Percentiles rank a stretch among this genome's conserved stretches.
Conservation (phyloP, 1,139 yeast genomes). For the Diutina siamensis region DNA sequence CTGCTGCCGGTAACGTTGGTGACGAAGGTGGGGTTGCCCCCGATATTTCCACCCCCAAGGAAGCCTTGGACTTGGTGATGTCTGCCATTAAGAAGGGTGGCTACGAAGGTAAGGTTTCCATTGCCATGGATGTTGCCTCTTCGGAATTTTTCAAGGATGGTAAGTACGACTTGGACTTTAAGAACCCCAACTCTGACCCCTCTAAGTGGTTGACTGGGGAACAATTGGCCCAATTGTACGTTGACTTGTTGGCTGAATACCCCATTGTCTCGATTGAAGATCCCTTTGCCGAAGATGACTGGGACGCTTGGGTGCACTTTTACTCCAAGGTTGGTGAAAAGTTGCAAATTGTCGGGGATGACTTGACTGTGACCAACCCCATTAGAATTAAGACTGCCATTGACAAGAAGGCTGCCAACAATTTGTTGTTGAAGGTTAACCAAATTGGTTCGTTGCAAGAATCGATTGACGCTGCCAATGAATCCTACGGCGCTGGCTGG, state of each 20-base stretch:
- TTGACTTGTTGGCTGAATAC: constrained; percentile 67
- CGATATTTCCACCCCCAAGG: constrained; percentile 82
- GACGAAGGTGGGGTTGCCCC: constrained; percentile 99
- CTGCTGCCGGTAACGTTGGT: constrained; percentile 98
- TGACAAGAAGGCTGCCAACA: constrained; percentile 88
- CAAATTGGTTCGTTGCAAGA: constrained; percentile 87
- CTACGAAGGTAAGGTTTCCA: constrained; percentile 79
- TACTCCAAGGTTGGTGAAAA: constrained; percentile 52
- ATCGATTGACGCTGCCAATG: constrained; percentile 87
- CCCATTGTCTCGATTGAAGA: constrained; percentile 97
- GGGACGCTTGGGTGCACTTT: constrained; percentile 94
- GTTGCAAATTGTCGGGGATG: constrained; percentile 91
- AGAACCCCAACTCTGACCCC: constrained; percentile 83
- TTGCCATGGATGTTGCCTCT: constrained; percentile 92
- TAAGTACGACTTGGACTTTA: constrained; percentile 93
- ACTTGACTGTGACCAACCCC: constrained; percentile 97
- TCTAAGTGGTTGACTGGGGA: constrained; percentile 83
- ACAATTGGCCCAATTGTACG: constrained; percentile 77
- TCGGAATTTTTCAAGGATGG: constrained; percentile 95
- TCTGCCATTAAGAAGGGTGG: constrained; percentile 86
- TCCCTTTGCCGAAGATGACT: constrained; percentile 98
- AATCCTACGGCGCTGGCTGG: constrained; percentile 87
- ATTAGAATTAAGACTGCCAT: constrained; percentile 85
- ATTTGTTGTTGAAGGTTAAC: constrained; percentile 90
- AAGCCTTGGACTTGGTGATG: constrained; percentile 86